Conservation (phyloP, 768 basidiomycete species). For the Hericium coralloides region DNA sequence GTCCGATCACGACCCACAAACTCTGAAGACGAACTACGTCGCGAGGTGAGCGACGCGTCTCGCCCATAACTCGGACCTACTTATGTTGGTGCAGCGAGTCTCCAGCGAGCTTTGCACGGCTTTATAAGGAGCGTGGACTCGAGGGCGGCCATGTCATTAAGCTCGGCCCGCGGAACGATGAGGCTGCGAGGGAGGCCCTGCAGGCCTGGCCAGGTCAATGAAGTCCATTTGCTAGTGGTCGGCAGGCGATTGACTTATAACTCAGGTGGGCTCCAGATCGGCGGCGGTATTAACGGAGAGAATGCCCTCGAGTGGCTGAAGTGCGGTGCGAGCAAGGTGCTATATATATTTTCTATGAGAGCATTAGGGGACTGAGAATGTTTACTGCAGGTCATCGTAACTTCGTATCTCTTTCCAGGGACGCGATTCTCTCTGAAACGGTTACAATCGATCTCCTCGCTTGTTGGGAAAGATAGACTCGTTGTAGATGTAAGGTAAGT, state of each 20-base stretch:
- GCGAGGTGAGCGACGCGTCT: conserved; percentile 50
- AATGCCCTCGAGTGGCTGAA: conserved; percentile 85
- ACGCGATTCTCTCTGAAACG: conserved; percentile 70
- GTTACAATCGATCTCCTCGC: conserved; percentile 48
- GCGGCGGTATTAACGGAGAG: conserved; percentile 78
- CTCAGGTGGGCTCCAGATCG: conserved; percentile 76
- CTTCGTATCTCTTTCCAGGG: conserved; percentile 88
- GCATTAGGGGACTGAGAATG: conserved; percentile 2
- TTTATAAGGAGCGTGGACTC: conserved; percentile 65
- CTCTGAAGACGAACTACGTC: conserved; percentile 83
- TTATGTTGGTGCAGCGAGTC: conserved; percentile 45
- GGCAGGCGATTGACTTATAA: not conserved
- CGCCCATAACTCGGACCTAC: conserved; percentile 3
- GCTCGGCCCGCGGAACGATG: conserved; percentile 83
- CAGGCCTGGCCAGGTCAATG: conserved; percentile 69
- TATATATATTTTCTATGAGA: not conserved
- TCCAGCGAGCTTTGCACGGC: conserved; percentile 66
- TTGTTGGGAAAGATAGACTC: conserved; percentile 75
- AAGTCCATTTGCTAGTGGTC: conserved; percentile 5
- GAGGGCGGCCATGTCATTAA: conserved; percentile 94
- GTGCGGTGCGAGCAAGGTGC: conserved; percentile 83
- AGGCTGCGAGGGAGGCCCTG: conserved; percentile 80
- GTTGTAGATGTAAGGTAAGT: conserved; percentile 91
- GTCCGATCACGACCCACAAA: conserved; percentile 50
- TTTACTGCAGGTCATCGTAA: conserved; percentile 79